Evolutionary conservation across 2,329 filamentous ascomycete species (phyloP).

Genomic region (Akanthomyces dipterigenus): DNA sequence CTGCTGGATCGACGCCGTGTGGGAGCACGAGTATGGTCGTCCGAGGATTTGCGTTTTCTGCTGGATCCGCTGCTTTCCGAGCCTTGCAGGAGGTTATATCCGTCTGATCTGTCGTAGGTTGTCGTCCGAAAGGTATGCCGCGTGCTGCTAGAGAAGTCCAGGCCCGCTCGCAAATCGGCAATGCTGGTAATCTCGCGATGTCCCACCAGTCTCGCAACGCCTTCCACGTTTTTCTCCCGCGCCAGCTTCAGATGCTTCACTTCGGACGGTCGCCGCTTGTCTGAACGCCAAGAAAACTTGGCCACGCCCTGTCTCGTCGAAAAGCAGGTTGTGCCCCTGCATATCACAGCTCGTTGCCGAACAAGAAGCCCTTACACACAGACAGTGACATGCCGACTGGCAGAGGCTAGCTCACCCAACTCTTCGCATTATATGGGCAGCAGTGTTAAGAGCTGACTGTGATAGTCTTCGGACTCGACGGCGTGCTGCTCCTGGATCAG

Average conservation of each 20-base stretch:
- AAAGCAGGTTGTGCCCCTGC: constrained; percentile 16
- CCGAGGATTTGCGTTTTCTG: constrained; percentile 10
- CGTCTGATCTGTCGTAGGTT: background rate
- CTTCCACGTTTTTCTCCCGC: constrained; percentile 3
- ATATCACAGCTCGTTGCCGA: constrained; percentile 14
- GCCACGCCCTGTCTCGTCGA: constrained; percentile 1
- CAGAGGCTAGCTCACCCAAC: no score
- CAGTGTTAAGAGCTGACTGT: no score
- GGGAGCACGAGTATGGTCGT: constrained; percentile 4
- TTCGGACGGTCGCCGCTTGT: constrained; percentile 4
- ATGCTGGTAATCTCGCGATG: constrained; percentile 6
- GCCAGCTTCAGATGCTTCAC: background rate
- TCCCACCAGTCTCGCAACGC: constrained; percentile 6
- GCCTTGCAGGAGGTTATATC: background rate
- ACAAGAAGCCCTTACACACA: constrained; percentile 14
- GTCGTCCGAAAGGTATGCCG: constrained; percentile 5
- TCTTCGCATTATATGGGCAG: no score
- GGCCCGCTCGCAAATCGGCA: background rate
- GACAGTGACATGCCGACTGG: no score
- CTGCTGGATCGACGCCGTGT: constrained; percentile 13
- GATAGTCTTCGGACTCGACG: no score
- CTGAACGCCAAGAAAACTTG: constrained; percentile 10
- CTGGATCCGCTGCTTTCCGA: constrained; percentile 4
- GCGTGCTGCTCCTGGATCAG: no score
- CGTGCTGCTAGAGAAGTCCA: constrained; percentile 1